Evolutionary conservation across 163 green algal species (phyloP).

Genomic region (Botryococcus braunii): DNA sequence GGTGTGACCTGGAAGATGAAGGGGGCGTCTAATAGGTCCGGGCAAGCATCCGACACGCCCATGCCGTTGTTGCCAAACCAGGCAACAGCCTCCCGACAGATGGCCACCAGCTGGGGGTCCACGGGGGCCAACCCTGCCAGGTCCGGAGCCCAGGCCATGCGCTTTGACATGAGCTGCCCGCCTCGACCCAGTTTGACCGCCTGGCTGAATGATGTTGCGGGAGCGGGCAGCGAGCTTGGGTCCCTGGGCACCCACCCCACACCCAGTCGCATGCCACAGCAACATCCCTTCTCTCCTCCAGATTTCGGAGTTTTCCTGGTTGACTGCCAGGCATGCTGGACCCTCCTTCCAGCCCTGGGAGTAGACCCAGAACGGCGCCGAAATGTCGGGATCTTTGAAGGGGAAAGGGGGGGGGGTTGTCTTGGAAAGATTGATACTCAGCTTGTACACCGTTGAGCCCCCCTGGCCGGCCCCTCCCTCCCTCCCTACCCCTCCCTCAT

Average conservation of each 20-base stretch:
- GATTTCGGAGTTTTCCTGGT: not conserved
- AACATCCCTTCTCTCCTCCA: not conserved
- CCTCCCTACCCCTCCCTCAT: not conserved
- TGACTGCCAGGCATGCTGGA: not conserved
- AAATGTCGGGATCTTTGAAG: not conserved
- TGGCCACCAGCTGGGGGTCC: constrained; percentile 15
- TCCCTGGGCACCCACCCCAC: constrained; percentile 2
- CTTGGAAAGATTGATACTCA: no score
- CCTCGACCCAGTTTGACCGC: not conserved
- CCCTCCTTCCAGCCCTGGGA: no score
- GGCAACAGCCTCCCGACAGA: constrained; percentile 25
- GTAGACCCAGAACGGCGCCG: no score
- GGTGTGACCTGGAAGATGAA: constrained; percentile 36
- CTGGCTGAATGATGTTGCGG: not conserved
- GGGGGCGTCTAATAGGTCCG: constrained; percentile 18
- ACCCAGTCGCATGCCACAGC: not conserved
- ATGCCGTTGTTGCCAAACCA: constrained; percentile 20
- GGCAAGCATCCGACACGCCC: constrained; percentile 16
- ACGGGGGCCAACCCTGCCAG: constrained; percentile 26
- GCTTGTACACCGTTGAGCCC: no score
- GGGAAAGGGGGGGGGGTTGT: not conserved
- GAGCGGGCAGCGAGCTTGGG: constrained; percentile 1
- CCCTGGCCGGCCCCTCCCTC: no score
- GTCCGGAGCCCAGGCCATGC: constrained; percentile 27
- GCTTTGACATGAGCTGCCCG: not conserved